Evolutionary conservation across 352 stramenopile genomes (phyloP), one percentile per base, ranked within the genome.

Genomic region (Globisporangium spiculum): DNA sequence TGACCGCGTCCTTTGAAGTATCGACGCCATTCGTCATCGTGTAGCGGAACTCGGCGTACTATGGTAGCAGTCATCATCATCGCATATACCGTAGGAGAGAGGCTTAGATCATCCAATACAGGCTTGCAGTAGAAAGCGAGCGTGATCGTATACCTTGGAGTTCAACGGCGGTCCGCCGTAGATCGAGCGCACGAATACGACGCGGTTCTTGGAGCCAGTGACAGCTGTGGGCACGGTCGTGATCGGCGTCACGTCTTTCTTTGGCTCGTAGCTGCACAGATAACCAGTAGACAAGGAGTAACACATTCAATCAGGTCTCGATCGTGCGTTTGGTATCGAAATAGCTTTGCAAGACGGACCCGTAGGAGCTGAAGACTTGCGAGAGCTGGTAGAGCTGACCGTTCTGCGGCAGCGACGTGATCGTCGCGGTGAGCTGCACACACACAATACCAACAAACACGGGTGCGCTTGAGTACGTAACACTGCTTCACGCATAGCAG

Each of bases 361-460:
- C 93, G 67, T 98, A 96, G 65, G 88, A 74, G 63, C 86, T 93
- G 71, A 83, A 97, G 24, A 98, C 78, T 20, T 97, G 77, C 7
- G 89, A 95, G 57, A 97, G 84, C 74, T 98, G 93, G 69, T 93
- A 97, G 36, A 98, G 73, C 66, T 81, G 73, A 18, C 93, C 93
- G 26, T 90, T 84, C 34, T 81, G 73, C 2, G 92, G 91, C 14
- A 97, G 76, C 57, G 86, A 91, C 18, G 87, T 94, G 74, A 97
- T 95, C 20, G 78, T 94, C 57, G 83, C 76, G 9, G 72, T 77
- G 32, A 97, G 73, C 81, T 96, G 52, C 27, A 48, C 12, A 38
- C 58, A 62, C 9, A 56, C 32, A 54, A 3, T 2, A 44, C 52
- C 6, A 50, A 9, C 12, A 32, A 32, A 52, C 41, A n/a, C 18